phyloP scores from a whole-genome alignment of 352 stramenopile species.

The Pythium utonaiense region DNA sequence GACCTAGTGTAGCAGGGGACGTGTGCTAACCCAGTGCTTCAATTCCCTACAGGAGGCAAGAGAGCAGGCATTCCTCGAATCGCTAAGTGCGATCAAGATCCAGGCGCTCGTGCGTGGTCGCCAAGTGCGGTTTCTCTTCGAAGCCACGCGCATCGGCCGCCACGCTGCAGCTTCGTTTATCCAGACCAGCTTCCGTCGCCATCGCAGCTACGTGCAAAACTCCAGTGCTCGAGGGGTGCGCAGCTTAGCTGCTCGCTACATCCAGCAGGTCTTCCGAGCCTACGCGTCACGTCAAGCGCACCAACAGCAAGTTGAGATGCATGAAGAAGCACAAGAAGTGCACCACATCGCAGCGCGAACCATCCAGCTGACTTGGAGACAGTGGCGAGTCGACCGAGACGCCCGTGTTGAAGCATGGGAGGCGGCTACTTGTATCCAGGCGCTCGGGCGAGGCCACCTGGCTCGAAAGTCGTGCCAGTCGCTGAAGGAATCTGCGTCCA shows the following conservation, averaged over 20 bases:
- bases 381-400: conserved; percentile 19
- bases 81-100: conserved; percentile 50
- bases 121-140: conserved; percentile 46
- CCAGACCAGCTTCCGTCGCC: conserved; percentile 38
- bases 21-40: not conserved
- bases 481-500: conserved; percentile 27
- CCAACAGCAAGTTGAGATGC: conserved; percentile 27
- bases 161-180: conserved; percentile 45
- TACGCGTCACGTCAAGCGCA: conserved; percentile 21
- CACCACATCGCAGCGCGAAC: conserved; percentile 52
- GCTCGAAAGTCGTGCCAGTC: conserved; percentile 45
- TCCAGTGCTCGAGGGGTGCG: conserved; percentile 29
- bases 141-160: conserved; percentile 41
- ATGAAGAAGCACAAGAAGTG: conserved; percentile 36
- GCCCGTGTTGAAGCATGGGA: conserved; percentile 37
- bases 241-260: conserved; percentile 46
- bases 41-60: conserved; percentile 26
- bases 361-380: conserved; percentile 49
- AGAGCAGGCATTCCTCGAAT: conserved; percentile 45
- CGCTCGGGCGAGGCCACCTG: conserved; percentile 52
- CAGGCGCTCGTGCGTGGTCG: conserved; percentile 58
- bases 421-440: conserved; percentile 70
- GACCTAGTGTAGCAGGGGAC: too few relatives aligned
- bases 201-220: conserved; percentile 9
- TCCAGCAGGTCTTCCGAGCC: conserved; percentile 42